Evolutionary conservation across 306 rosid species (phyloP), one percentile per base, ranked within the genome.

Genomic region (Carpinus viminea): DNA sequence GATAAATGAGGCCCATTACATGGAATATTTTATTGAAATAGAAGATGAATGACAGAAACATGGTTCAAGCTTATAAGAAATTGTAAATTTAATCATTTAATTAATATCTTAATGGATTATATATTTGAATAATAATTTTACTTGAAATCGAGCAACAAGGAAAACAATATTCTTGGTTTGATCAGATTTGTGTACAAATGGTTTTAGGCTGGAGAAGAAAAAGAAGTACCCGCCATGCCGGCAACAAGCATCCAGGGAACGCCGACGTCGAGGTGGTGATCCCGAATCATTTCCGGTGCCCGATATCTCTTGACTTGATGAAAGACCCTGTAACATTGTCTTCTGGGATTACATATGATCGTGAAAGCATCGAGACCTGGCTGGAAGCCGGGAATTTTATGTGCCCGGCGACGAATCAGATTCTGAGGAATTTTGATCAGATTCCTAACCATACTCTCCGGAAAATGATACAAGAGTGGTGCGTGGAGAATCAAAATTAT

Each of bases 281-380:
- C 51, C 96, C 97, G 0, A 87, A 82, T 81, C 87, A 89, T 50
- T 92, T 89, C 72, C 75, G 54, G 11, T 92, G 97, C 70, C 97
- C 97, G 10, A 83, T 92, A 21, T 85, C 97, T 0, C 86, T 90
- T 1, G 97, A 92, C 45, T 59, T 90, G 76, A 92, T 92, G 97
- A 87, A 87, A 45, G 97, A 92, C 80, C 97, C 97, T 8, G 93
- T 92, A 31, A 90, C 97, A 79, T 82, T 92, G 36, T 89, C 92
- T 5, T 84, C 97, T 0, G 97, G 97, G n/a, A 89, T 89, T 8
- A 90, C 96, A 7, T 92, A 89, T 24, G 97, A 92, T 15, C 86
- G 96, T n/a, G 91, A 86, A 12, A 84, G 78, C 71, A 83, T 90
- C 4, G 97, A 92, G 48, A 86, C 74, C 56, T 92, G 97, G 97